Percentiles rank a stretch among this genome's conserved stretches.
Conservation (phyloP, 345 rosid species). For the Syzygium aqueum region DNA sequence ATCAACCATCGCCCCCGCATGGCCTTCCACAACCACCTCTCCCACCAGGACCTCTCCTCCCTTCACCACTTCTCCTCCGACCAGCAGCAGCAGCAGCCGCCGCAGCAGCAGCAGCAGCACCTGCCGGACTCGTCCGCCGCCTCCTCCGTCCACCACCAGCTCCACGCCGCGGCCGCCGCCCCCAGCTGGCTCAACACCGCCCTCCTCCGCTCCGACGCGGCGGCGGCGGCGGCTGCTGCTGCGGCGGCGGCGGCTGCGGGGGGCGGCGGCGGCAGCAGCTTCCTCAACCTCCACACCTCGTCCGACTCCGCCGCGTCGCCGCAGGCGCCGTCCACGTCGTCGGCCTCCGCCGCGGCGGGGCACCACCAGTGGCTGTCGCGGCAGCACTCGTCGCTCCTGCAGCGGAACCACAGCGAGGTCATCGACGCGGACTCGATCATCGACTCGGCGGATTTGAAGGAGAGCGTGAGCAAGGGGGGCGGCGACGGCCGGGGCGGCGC, state of each 20-base stretch:
- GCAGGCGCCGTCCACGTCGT: slow-evolving; percentile 18
- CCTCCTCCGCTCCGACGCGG: slow-evolving; percentile 43
- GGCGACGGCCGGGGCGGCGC: slow-evolving; percentile 8
- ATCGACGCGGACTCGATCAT: slow-evolving; percentile 34
- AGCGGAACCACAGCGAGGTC: slow-evolving; percentile 34
- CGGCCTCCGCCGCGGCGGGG: slow-evolving; percentile 27
- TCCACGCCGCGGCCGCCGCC: not conserved
- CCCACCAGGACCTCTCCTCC: slow-evolving; percentile 56
- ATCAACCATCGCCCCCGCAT: slow-evolving; percentile 3
- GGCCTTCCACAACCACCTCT: slow-evolving; percentile 82
- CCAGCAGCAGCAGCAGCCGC: slow-evolving; percentile 36
- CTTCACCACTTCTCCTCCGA: slow-evolving; percentile 60
- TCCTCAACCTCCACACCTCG: slow-evolving; percentile 71
- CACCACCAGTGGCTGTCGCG: slow-evolving; percentile 77
- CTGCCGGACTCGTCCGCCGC: slow-evolving; percentile 31
- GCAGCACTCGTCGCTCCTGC: slow-evolving; percentile 28
- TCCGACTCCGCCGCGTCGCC: slow-evolving; percentile 1
- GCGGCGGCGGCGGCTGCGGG: slow-evolving; percentile 2
- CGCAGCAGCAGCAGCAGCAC: slow-evolving; percentile 32
- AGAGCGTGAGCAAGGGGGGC: slow-evolving; percentile 30
- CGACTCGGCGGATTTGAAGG: slow-evolving; percentile 12
- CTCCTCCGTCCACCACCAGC: not conserved
- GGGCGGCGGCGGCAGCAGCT: slow-evolving; percentile 37
- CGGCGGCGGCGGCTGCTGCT: slow-evolving; percentile 4
- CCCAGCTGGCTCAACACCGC: slow-evolving; percentile 94